Conservation (phyloP, 805 yeast species). For the Yarrowia deformans region DNA sequence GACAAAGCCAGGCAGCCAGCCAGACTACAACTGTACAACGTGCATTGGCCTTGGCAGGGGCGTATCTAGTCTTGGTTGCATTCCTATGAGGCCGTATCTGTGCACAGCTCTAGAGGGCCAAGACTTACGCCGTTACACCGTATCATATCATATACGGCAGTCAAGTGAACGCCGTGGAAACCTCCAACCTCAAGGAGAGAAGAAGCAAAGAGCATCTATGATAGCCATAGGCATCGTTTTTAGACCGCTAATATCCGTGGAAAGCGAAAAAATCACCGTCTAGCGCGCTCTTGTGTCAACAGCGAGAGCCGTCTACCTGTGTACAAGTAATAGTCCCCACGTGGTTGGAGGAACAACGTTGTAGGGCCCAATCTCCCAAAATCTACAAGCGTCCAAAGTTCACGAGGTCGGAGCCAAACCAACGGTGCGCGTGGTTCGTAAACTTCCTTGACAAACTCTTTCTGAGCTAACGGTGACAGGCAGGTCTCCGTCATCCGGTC, state of each 20-base stretch:
- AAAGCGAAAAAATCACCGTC: neutral
- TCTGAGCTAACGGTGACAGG: neutral
- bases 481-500: neutral
- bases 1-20: neutral
- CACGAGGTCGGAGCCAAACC: neutral
- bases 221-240: too few species aligned
- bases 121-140: too few species aligned
- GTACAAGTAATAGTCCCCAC: neutral
- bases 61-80: neutral
- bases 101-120: too few species aligned
- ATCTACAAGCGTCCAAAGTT: neutral
- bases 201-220: neutral
- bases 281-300: neutral
- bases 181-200: neutral
- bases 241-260: neutral
- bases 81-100: too few species aligned
- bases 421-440: neutral
- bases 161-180: neutral
- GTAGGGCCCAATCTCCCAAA: slow-evolving; percentile 19
- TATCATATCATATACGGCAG: too few species aligned
- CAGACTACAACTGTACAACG: neutral
- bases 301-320: neutral
- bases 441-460: neutral
- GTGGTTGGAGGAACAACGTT: neutral
- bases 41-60: neutral